Evolutionary conservation across 257 asterid genomes (phyloP), one percentile per base, ranked within the genome.

Genomic region (Nicotiana obtusifolia): DNA sequence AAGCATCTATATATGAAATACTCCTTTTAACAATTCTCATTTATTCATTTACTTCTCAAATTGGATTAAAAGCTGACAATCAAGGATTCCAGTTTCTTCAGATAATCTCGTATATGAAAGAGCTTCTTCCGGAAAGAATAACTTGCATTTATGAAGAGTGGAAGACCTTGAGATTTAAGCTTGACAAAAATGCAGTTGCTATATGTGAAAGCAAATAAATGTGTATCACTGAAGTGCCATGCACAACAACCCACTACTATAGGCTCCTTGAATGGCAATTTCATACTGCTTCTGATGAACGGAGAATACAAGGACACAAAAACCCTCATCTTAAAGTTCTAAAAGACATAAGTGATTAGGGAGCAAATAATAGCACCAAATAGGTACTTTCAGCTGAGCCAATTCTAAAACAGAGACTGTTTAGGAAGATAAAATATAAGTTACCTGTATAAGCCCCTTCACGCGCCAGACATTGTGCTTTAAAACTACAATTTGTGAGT

Each of bases 391-490:
- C 20, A 22, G 3, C 57, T 33, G 75, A 57, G 69, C 76, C n/a
- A 60, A 61, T 19, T 41, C 22, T 53, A 35, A 67, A 11, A 37
- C 57, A 10, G 35, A 49, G 15, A 61, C 11, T 52, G 30, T 47
- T 22, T 24, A 49, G 62, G 15, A 47, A 75, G 60, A 75, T 15
- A 33, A 17, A 24, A 75, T 49, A 49, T 22, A 75, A 30, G 47
- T 41, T 47, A 91, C 96, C 91, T 91, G 96, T 82, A 91, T 91
- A 53, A 91, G 86, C 56, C 96, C 96, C 89, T 91, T 91, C 80
- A 91, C 96, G 30, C 96, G 91, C 96, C 96, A 91, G 16, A 91
- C 96, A 20, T 91, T 90, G 85, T 89, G 96, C 91, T 89, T 91
- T 78, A 91, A 73, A 84, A 91, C 94, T n/a, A 91, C 96, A 64